Conservation (phyloP, 2,329 filamentous ascomycete genomes). For the Leptosphaerulina australis region DNA sequence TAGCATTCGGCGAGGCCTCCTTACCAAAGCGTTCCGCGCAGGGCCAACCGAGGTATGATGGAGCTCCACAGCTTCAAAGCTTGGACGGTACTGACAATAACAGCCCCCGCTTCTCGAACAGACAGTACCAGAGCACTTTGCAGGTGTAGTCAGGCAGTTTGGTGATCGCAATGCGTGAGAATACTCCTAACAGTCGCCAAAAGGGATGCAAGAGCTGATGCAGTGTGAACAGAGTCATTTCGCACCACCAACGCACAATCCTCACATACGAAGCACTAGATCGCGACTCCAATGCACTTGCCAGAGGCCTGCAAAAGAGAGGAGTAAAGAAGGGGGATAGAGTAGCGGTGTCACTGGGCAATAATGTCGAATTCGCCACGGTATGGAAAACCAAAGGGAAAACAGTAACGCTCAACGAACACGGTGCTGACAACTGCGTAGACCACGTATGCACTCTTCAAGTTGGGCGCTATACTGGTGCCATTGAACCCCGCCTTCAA, state of each 20-base stretch:
- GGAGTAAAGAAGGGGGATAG: conserved; percentile 83
- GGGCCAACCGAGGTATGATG: conserved; percentile 43
- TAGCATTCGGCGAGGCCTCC: conserved; percentile 32
- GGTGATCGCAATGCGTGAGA: conserved; percentile 69
- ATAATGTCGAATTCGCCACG: conserved; percentile 80
- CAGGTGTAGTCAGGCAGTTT: conserved; percentile 65
- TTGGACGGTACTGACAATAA: conserved; percentile 16
- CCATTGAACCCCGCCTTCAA: conserved; percentile 93
- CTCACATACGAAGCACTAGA: conserved; percentile 81
- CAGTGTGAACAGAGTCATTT: conserved; percentile 57
- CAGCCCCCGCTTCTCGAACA: conserved; percentile 70
- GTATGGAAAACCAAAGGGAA: conserved; percentile 51
- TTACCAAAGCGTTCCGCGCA: conserved; percentile 41
- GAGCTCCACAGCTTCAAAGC: conserved; percentile 2
- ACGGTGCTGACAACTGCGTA: conserved; percentile 32
- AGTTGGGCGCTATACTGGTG: conserved; percentile 92
- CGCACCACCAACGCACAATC: conserved; percentile 64
- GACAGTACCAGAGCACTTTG: conserved; percentile 76
- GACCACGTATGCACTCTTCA: conserved; percentile 85
- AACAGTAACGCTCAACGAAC: background rate
- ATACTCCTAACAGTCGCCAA: background rate
- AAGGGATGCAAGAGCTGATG: background rate
- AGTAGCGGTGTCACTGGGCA: conserved; percentile 85
- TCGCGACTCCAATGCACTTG: conserved; percentile 74
- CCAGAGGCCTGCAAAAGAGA: conserved; percentile 69